Evolutionary conservation across 148 eudicot genomes (phyloP), one percentile per base, ranked within the genome.

Genomic region (Fagopyrum esculentum): DNA sequence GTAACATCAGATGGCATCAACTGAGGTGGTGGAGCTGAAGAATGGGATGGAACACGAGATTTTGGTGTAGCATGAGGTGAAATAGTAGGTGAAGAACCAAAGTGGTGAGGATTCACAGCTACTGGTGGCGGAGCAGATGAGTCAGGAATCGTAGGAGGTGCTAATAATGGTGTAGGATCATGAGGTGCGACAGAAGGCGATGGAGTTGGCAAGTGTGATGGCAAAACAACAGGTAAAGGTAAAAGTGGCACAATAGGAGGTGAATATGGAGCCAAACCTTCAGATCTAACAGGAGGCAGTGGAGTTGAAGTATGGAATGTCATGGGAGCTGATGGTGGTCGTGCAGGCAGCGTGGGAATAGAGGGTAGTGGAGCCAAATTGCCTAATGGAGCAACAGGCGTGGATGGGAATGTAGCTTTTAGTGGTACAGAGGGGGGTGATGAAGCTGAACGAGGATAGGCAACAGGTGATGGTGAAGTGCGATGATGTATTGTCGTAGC

Each of bases 21-120:
- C 45, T 45, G 52, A 71, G 74, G 55, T 19, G 74, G 74, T 45
- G 55, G 43, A 71, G 55, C 52, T 19, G 47, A 66, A 40, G 71
- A 66, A 40, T 43, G 71, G 6, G 71, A 66, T 6, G 71, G 9
- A 66, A 13, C 19, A 6, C 3, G 71, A 43, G 45, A 16, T 43
- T 12, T 66, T 64, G 83, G 83, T 51, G 71, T 64, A 52, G 78
- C 48, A 56, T 48, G 60, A 76, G 79, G 79, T 45, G 80, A 71
- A 71, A 17, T 19, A 73, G 71, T 51, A 54, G 26, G 73, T 15
- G 73, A 13, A 6, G 63, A 19, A n/a, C 30, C 30, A 57, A 22
- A 17, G 4, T 57, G 29, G 9, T 57, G 63, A 61, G 68, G 30
- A 61, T 15, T 40, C 15, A 10, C 68, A 29, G 68, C 68, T 29